phyloP scores from a whole-genome alignment of 305 asterid genomes.

The Stenogyne calaminthoides region DNA sequence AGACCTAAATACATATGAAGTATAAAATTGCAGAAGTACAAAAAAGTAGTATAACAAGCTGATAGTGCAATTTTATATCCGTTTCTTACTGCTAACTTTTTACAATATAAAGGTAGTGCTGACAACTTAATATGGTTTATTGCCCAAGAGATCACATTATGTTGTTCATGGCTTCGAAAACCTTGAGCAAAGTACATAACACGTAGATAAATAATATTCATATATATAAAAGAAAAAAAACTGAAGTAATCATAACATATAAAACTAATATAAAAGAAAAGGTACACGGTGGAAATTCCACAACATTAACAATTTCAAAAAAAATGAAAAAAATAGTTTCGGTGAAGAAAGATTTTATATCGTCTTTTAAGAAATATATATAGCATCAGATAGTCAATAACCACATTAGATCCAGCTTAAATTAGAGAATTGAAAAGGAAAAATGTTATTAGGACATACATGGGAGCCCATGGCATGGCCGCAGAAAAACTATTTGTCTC shows the following conservation, averaged over 20 bases:
- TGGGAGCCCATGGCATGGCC: constrained; percentile 96
- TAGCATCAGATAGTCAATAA: neutral
- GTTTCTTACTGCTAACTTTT: neutral
- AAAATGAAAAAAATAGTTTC: neutral
- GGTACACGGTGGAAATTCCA: neutral
- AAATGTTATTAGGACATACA: constrained; percentile 54
- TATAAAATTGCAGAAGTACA: neutral
- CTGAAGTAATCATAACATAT: neutral
- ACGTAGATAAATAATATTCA: neutral
- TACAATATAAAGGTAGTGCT: neutral
- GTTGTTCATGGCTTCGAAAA: neutral
- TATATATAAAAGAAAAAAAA: too few relatives aligned
- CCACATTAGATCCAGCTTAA: constrained; percentile 12
- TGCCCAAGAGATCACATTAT: constrained; percentile 5
- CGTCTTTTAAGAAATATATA: neutral
- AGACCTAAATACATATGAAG: neutral
- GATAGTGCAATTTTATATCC: neutral
- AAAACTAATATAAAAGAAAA: neutral
- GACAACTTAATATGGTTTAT: constrained; percentile 1
- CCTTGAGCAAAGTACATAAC: neutral
- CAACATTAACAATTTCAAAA: constrained; percentile 10
- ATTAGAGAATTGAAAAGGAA: neutral
- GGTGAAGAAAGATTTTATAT: neutral
- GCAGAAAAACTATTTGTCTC: constrained; percentile 88
- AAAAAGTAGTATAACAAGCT: neutral